phyloP scores from a whole-genome alignment of 305 asterid species.

The Fraxinus paxiana region DNA sequence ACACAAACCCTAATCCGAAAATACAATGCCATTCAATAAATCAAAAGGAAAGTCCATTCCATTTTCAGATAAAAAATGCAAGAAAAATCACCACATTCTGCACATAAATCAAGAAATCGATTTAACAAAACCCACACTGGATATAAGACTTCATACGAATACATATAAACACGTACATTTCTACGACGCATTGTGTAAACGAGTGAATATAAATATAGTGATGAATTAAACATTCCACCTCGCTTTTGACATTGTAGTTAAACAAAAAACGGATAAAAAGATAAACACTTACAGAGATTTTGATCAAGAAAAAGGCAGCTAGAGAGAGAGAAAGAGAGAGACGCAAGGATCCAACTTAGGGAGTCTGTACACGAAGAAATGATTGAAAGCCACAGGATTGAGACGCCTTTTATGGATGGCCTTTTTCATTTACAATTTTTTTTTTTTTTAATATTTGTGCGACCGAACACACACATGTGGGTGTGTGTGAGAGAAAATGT shows the following conservation, averaged over 20 bases:
- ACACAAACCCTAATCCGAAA: constrained; percentile 40
- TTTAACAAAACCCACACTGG: not conserved
- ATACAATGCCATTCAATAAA: constrained; percentile 20
- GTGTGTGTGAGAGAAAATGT: not conserved
- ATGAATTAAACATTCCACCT: constrained; percentile 14
- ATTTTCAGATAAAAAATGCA: constrained; percentile 30
- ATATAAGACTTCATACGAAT: not conserved
- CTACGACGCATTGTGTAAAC: constrained; percentile 23
- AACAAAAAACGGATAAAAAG: not conserved
- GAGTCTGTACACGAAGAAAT: constrained; percentile 44
- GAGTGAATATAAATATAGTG: constrained; percentile 20
- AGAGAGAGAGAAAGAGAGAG: constrained; percentile 20
- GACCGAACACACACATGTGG: not conserved
- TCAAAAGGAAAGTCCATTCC: not conserved
- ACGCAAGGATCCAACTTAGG: constrained; percentile 47
- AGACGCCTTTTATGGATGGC: constrained; percentile 62
- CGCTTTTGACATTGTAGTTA: constrained; percentile 34
- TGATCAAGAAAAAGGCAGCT: constrained; percentile 32
- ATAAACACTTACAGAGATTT: constrained; percentile 40
- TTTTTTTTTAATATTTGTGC: not conserved
- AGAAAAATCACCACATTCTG: constrained; percentile 11
- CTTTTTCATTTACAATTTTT: constrained; percentile 23
- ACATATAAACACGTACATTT: constrained; percentile 16
- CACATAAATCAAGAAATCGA: constrained; percentile 17
- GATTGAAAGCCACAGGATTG: constrained; percentile 68